A percentile compares a stretch with the other conserved stretches of the same genome.
Conservation (phyloP, 331 rosid genomes). For the Malus hybrid region DNA sequence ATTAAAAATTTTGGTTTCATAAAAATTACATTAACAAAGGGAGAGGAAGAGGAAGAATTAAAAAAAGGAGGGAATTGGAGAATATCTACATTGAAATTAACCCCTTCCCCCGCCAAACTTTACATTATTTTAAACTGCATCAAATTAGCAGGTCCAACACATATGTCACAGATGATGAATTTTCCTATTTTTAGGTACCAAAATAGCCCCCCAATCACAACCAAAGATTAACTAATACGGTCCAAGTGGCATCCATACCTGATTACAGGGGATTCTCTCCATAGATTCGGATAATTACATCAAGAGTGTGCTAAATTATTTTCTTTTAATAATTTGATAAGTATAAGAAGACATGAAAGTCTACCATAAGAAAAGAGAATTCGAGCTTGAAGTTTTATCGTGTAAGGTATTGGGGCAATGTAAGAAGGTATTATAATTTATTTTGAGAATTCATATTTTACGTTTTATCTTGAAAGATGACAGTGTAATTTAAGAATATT, state of each 20-base stretch:
- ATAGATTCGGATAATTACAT: background rate
- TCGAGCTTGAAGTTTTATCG: too few species aligned
- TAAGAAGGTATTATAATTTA: background rate
- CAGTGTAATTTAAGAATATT: background rate
- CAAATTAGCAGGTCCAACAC: background rate
- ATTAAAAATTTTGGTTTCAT: slow-evolving; percentile 19
- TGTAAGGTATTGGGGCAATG: too few species aligned
- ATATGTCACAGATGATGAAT: background rate
- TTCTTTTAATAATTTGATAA: background rate
- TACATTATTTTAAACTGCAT: background rate
- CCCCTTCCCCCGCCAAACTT: background rate
- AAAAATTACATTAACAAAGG: slow-evolving; percentile 10
- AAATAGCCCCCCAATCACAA: background rate
- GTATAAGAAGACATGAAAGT: background rate
- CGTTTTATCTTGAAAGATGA: background rate
- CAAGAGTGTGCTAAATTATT: background rate
- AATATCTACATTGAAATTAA: slow-evolving; percentile 14
- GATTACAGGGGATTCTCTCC: background rate
- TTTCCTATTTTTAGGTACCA: background rate
- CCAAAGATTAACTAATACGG: background rate
- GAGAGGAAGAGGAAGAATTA: background rate
- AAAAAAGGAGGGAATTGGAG: background rate
- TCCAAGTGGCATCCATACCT: background rate
- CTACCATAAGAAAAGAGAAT: too few species aligned
- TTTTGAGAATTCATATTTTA: background rate